phyloP scores from a whole-genome alignment of 495 filamentous ascomycete genomes.

The Penicillium angulare region DNA sequence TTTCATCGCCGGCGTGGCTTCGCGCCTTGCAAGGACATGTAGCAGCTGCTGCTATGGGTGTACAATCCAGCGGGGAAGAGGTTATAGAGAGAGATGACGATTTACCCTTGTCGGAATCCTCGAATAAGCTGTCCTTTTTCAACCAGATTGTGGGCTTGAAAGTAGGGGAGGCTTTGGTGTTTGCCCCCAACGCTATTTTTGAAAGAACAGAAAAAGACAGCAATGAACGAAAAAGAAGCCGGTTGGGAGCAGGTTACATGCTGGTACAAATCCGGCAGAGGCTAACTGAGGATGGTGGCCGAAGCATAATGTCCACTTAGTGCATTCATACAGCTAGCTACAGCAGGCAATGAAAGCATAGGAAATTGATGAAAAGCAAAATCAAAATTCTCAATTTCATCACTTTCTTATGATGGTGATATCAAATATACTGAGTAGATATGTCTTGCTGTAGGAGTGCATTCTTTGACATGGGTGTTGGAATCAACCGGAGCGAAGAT shows the following conservation, averaged over 20 bases:
- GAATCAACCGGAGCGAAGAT: too few relatives aligned
- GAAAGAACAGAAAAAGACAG: not conserved
- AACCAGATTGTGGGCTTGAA: constrained; percentile 51
- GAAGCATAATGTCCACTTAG: constrained; percentile 21
- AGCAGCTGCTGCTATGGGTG: constrained; percentile 37
- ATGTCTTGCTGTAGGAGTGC: too few relatives aligned
- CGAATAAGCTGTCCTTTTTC: constrained; percentile 37
- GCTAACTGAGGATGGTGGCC: constrained; percentile 21
- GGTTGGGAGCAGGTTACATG: not conserved
- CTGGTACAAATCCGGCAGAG: constrained; percentile 1
- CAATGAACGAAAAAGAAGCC: not conserved
- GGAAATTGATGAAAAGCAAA: too few relatives aligned
- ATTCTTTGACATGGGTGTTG: too few relatives aligned
- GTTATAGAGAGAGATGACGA: not conserved
- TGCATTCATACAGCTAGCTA: too few relatives aligned
- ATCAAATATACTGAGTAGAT: too few relatives aligned
- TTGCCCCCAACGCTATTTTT: constrained; percentile 47
- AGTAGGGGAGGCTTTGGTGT: constrained; percentile 65
- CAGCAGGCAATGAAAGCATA: too few relatives aligned
- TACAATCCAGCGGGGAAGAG: constrained; percentile 7
- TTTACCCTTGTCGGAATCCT: too few relatives aligned
- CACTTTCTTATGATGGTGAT: too few relatives aligned
- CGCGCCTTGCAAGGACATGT: constrained; percentile 58
- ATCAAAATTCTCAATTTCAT: too few relatives aligned
- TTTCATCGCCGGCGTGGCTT: constrained; percentile 71